Percentiles rank a stretch among this genome's conserved stretches.
Conservation (phyloP, 2,329 filamentous ascomycete species). For the Juglanconis sp. region DNA sequence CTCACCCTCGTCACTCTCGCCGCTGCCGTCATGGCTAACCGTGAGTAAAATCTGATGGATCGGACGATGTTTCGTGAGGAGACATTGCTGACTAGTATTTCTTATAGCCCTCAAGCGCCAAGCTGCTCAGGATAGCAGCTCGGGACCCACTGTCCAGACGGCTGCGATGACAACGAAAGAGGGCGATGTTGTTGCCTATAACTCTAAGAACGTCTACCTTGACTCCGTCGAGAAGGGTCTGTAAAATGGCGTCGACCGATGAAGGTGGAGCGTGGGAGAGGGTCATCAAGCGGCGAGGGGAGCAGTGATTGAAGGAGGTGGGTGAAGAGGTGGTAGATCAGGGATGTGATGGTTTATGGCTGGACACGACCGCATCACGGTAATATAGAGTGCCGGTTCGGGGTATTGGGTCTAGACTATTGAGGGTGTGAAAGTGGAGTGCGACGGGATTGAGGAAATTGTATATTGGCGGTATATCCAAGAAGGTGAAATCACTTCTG, state of each 20-base stretch:
- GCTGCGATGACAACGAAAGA: conserved; percentile 44
- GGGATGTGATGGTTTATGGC: neutral
- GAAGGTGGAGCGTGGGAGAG: no score
- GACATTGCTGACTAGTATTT: no score
- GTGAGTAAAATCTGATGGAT: neutral
- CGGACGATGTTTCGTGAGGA: no score
- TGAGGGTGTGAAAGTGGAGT: neutral
- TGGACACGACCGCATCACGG: neutral
- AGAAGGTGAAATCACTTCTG: no score
- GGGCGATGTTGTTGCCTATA: conserved; percentile 45
- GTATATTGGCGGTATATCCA: no score
- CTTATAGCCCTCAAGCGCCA: conserved; percentile 28
- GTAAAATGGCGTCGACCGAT: conserved; percentile 22
- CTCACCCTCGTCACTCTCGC: conserved; percentile 45
- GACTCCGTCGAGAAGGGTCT: conserved; percentile 34
- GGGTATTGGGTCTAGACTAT: neutral
- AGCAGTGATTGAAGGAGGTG: neutral
- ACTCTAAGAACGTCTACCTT: conserved; percentile 40
- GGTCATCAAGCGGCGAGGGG: neutral
- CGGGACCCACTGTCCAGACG: conserved; percentile 30
- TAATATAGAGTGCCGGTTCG: neutral
- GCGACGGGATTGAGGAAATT: neutral
- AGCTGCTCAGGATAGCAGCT: conserved; percentile 18
- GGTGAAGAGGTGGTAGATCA: neutral
- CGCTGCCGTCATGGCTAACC: conserved; percentile 41